Percentiles rank a stretch among this genome's conserved stretches.
Evolutionary conservation across 1,284 basidiomycete species (phyloP).

Genomic region (Coriolopsis trogii): DNA sequence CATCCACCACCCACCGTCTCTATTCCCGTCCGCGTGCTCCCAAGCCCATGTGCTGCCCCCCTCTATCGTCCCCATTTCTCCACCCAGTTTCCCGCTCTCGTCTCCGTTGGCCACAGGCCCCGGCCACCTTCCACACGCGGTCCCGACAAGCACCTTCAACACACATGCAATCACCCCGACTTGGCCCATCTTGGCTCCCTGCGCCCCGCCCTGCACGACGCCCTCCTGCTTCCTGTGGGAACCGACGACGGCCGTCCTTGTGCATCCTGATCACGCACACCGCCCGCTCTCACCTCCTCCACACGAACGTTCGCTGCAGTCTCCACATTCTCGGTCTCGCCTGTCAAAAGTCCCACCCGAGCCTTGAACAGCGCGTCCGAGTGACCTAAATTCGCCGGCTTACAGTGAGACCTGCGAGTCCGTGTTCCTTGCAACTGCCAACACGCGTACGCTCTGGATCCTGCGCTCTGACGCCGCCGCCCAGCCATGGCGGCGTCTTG

Average conservation of each 20-base stretch:
- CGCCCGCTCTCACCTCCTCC: slow-evolving; percentile 15
- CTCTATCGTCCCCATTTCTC: slow-evolving; percentile 9
- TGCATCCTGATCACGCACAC: slow-evolving; percentile 21
- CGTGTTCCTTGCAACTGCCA: slow-evolving; percentile 1
- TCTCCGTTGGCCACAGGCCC: neutral
- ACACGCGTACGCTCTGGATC: slow-evolving; percentile 13
- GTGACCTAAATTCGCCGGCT: slow-evolving; percentile 14
- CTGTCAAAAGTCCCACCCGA: slow-evolving; percentile 16
- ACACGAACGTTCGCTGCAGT: slow-evolving; percentile 22
- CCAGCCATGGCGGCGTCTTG: too few relatives aligned
- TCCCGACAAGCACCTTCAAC: too few relatives aligned
- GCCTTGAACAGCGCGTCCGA: neutral
- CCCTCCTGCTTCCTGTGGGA: slow-evolving; percentile 15
- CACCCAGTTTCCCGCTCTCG: slow-evolving; percentile 4
- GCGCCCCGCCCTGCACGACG: slow-evolving; percentile 4
- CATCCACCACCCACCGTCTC: slow-evolving; percentile 17
- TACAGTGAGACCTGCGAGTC: neutral
- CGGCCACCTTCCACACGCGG: too few relatives aligned
- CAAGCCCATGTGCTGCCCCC: slow-evolving; percentile 24
- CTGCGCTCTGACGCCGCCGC: slow-evolving; percentile 11
- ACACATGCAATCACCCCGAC: neutral
- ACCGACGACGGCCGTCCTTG: slow-evolving; percentile 6
- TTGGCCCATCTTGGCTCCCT: slow-evolving; percentile 4
- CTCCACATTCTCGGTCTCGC: slow-evolving; percentile 20
- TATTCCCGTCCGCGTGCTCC: slow-evolving; percentile 26